Evolutionary conservation across 208 protist genomes (phyloP).

Genomic region (Trypanosoma scelopori): DNA sequence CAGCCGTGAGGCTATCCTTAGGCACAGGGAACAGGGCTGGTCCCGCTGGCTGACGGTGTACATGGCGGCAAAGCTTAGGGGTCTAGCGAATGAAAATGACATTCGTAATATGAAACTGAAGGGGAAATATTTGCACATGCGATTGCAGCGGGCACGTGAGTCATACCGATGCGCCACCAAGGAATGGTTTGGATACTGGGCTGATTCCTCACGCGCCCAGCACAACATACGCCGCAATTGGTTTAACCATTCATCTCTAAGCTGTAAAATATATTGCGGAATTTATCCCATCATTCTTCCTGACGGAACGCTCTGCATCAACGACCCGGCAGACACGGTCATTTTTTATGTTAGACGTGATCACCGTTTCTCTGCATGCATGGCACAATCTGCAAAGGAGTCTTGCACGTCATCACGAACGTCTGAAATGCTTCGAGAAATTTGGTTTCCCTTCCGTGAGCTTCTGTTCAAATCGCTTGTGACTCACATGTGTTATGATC

Average conservation of each 20-base stretch:
- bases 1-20: background rate
- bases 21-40: slow-evolving; percentile 5
- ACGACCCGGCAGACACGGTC: slow-evolving; percentile 11
- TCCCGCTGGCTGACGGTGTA: slow-evolving; percentile 10
- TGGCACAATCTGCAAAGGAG: background rate
- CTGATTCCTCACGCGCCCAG: slow-evolving; percentile 16
- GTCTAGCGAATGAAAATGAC: background rate
- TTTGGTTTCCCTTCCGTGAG: slow-evolving; percentile 5
- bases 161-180: slow-evolving; percentile 1
- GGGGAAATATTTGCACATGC: slow-evolving; percentile 1
- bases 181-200: slow-evolving; percentile 18
- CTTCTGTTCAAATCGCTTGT: background rate
- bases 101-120: slow-evolving; percentile 2
- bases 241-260: slow-evolving; percentile 26
- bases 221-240: slow-evolving; percentile 26
- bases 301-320: slow-evolving; percentile 27
- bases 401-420: background rate
- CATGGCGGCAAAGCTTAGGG: background rate
- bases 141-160: slow-evolving; percentile 1
- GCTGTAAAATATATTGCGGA: background rate
- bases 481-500: slow-evolving; percentile 17
- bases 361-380: background rate
- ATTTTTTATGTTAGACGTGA: slow-evolving; percentile 8
- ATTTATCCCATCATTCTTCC: slow-evolving; percentile 19
- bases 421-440: background rate